Evolutionary conservation across 805 yeast species (phyloP), one percentile per base, ranked within the genome.

Genomic region (Grigorovia yakushimaensis): DNA sequence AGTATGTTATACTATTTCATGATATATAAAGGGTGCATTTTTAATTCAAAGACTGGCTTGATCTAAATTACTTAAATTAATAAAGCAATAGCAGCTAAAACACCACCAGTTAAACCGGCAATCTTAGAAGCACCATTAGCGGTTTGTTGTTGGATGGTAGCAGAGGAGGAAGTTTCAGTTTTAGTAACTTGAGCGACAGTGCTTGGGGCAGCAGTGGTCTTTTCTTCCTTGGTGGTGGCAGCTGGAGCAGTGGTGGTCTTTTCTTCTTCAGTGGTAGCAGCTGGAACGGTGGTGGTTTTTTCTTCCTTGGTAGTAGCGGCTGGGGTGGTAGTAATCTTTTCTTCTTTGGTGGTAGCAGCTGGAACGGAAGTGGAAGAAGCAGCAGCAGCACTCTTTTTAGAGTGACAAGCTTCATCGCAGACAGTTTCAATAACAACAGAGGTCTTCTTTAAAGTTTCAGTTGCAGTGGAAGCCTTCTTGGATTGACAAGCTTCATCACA

Each of bases 51-150:
- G 15, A 33, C 8, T 6, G 3, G 15, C 8, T 15, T 11, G 3
- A 33, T 7, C 15, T 33, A 39, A 23, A 13, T 37, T 18, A 41
- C 13, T 19, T 41, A 41, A 27, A 41, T 24, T 41, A 49, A 36
- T 49, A 49, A 42, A 19, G 51, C 51, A 33, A 37, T 48, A 17
- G 52, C 51, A 39, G 49, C 54, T 37, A 48, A 38, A 36, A 47
- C 36, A 45, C 47, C 54, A 38, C 48, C 50, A 45, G 48, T 40
- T 33, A 51, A 20, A 38, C 50, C 52, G 15, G 48, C 49, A 18
- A n/a, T 46, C 47, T 49, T 49, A 15, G 43, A 39, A 35, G 54
- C 54, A 41, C 42, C 48, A 40, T 51, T 51, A 39, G 41, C 46
- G 17, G 54, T 51, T 47, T 51, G 54, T 30, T 45, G 42, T 19